Conservation (phyloP, 2,329 filamentous ascomycete genomes). For the Zalaria obscura region DNA sequence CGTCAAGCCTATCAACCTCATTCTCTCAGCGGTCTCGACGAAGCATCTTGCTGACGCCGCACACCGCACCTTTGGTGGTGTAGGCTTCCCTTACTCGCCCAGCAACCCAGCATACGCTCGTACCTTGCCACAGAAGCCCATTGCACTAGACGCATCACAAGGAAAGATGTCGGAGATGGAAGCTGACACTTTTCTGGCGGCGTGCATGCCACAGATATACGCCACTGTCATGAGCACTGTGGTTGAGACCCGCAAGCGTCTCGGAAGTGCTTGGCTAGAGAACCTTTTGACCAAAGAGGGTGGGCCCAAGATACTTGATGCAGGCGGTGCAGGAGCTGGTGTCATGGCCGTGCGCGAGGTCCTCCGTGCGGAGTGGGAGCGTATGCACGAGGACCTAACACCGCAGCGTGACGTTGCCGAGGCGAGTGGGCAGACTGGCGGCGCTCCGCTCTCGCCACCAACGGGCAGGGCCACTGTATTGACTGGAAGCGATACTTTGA, state of each 20-base stretch:
- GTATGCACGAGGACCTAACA: constrained; percentile 35
- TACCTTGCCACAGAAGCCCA: constrained; percentile 46
- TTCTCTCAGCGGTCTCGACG: constrained; percentile 49
- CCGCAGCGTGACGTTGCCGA: constrained; percentile 13
- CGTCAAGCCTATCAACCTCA: constrained; percentile 51
- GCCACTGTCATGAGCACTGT: constrained; percentile 52
- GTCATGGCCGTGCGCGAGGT: constrained; percentile 67
- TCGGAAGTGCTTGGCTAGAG: constrained; percentile 58
- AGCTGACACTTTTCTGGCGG: constrained; percentile 57
- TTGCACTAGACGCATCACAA: constrained; percentile 50
- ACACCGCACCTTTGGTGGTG: constrained; percentile 61
- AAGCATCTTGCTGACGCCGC: constrained; percentile 64
- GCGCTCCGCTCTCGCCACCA: constrained; percentile 31
- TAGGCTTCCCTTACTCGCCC: constrained; percentile 60
- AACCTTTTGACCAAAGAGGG: constrained; percentile 44
- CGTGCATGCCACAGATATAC: constrained; percentile 57
- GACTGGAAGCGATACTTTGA: constrained; percentile 59
- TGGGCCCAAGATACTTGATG: constrained; percentile 57
- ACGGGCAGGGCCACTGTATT: constrained; percentile 69
- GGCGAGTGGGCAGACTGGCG: constrained; percentile 20
- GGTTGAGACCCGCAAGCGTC: constrained; percentile 58
- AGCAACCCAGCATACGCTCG: constrained; percentile 47
- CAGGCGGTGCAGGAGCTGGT: constrained; percentile 59
- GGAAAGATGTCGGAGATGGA: constrained; percentile 60
- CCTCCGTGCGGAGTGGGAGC: constrained; percentile 65